phyloP scores from a whole-genome alignment of 2,329 filamentous ascomycete genomes.

The Aspergillus texensis region DNA sequence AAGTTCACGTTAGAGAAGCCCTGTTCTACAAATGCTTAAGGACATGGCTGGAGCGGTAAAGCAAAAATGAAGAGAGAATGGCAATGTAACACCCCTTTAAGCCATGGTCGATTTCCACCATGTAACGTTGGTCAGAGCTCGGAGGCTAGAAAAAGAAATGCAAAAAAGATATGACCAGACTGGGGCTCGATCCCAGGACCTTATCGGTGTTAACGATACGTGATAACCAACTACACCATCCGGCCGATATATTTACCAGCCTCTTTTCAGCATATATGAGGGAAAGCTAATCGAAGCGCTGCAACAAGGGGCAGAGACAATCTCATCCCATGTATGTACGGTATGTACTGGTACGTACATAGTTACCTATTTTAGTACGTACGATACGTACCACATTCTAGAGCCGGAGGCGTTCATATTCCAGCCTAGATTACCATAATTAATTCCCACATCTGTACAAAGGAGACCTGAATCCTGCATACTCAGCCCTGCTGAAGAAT shows the following conservation, averaged over 20 bases:
- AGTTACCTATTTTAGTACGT: not conserved
- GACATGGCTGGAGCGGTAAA: not conserved
- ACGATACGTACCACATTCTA: slow-evolving; percentile 2
- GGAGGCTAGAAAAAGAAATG: not conserved
- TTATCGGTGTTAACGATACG: slow-evolving; percentile 6
- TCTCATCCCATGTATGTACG: not conserved
- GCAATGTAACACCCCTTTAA: not conserved
- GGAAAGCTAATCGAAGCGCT: rapidly evolving
- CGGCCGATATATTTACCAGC: not conserved
- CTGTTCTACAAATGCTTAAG: not conserved
- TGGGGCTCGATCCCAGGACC: slow-evolving; percentile 7
- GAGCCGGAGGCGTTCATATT: not conserved
- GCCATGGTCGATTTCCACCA: not conserved
- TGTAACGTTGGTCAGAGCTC: not conserved
- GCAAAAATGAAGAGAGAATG: not conserved
- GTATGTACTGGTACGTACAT: slow-evolving; percentile 3
- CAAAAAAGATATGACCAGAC: slow-evolving; percentile 1
- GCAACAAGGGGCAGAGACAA: not conserved
- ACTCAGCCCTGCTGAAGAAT: slow-evolving; percentile 3
- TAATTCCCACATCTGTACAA: not conserved
- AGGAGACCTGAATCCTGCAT: slow-evolving; percentile 3
- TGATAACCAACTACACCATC: slow-evolving; percentile 8
- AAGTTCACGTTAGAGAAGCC: no score
- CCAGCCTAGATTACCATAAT: slow-evolving; percentile 1
- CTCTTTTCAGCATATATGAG: not conserved